Percentiles rank a stretch among this genome's conserved stretches.
Evolutionary conservation across 352 stramenopile species (phyloP).

Genomic region (Globisporangium okanoganense): DNA sequence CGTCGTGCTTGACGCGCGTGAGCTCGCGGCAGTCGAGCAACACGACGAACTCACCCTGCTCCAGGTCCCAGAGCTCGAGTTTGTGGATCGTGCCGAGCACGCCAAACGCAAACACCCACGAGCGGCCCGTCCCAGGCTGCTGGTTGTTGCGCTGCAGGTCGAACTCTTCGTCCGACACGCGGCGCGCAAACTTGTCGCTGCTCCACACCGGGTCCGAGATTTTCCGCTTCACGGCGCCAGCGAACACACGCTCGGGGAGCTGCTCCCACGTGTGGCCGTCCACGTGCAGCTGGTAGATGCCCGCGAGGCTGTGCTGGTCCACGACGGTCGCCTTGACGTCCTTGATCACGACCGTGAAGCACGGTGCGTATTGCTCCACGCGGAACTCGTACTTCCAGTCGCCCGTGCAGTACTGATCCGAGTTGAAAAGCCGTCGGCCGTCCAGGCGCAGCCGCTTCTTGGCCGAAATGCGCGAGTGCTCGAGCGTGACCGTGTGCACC

Average conservation of each 20-base stretch:
- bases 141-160: conserved; percentile 39
- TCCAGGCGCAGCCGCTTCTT: conserved; percentile 85
- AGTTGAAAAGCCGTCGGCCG: conserved; percentile 63
- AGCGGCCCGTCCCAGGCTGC: conserved; percentile 37
- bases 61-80: conserved; percentile 65
- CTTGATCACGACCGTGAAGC: conserved; percentile 67
- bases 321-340: conserved; percentile 73
- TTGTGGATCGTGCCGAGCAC: conserved; percentile 73
- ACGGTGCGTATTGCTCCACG: conserved; percentile 28
- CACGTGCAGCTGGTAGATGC: conserved; percentile 67
- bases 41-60: conserved; percentile 73
- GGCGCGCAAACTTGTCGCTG: conserved; percentile 73
- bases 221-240: conserved; percentile 17
- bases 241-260: conserved; percentile 50
- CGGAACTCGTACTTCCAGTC: conserved; percentile 81
- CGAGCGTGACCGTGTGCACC: conserved; percentile 81
- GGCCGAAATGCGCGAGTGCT: conserved; percentile 76
- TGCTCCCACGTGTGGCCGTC: conserved; percentile 65
- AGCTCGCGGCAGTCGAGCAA: conserved; percentile 69
- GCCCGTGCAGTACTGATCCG: conserved; percentile 63
- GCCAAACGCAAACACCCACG: conserved; percentile 85
- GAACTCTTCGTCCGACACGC: conserved; percentile 48
- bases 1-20: conserved; percentile 50
- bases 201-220: conserved; percentile 59
- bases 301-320: conserved; percentile 60